A percentile compares a stretch with the other conserved stretches of the same genome.
These are phyloP conservation scores for Lasiosphaeria miniovina DNA, from an alignment of 495 filamentous ascomycete genomes.

Conservation along the genomic window DNA sequence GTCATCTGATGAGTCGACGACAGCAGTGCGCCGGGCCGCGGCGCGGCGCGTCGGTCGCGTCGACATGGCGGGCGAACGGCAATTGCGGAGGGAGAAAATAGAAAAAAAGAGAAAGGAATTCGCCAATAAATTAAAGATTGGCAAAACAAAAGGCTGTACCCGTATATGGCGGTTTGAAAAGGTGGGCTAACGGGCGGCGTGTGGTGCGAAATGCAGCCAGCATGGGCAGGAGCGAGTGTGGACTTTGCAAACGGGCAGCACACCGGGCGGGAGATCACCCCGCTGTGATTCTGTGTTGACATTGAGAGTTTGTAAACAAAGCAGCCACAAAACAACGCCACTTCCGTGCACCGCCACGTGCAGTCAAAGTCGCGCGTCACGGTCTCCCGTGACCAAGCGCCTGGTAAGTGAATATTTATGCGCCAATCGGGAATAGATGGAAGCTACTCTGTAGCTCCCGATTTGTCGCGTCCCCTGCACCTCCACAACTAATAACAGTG, in stretches of 20 bases:
- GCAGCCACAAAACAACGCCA: constrained; percentile 27
- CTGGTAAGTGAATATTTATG: not conserved
- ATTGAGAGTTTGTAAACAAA: constrained; percentile 36
- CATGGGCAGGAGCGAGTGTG: not conserved
- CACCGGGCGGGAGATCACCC: not conserved
- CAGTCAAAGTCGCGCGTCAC: constrained; percentile 2
- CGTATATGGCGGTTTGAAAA: not conserved
- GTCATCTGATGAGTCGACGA: constrained; percentile 75
- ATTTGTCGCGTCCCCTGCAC: not conserved
- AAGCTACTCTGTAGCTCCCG: not conserved
- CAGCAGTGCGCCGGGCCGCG: constrained; percentile 62
- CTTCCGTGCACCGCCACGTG: not conserved
- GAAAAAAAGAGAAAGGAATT: not conserved
- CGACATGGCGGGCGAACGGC: constrained; percentile 46
- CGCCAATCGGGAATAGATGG: not conserved
- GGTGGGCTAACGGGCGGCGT: not conserved
- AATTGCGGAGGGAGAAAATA: constrained; percentile 4
- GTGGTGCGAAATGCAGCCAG: not conserved
- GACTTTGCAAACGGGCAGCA: not conserved
- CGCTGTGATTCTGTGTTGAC: constrained; percentile 3
- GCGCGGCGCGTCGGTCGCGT: constrained; percentile 73
- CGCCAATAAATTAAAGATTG: constrained; percentile 2
- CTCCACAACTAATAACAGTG: not conserved
- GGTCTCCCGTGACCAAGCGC: not conserved
- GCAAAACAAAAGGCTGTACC: not conserved